These are phyloP conservation scores for Gaeumannomyces sp. DNA, from an alignment of 2,329 filamentous ascomycete species.

Conservation along the genomic window DNA sequence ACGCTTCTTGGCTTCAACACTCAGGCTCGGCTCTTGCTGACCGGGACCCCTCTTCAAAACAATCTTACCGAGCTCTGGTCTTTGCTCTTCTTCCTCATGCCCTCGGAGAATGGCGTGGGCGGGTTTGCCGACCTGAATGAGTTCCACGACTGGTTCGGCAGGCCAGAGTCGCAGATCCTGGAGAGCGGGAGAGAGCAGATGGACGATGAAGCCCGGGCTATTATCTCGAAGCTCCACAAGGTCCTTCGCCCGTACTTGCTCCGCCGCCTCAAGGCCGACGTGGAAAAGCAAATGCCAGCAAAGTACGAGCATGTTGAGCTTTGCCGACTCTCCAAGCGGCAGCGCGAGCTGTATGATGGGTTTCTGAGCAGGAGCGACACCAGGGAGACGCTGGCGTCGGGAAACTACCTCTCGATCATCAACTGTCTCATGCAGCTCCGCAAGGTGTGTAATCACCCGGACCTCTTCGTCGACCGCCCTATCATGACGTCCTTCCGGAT, in stretches of 20 bases:
- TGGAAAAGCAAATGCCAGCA: conserved; percentile 97
- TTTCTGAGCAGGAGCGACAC: conserved; percentile 90
- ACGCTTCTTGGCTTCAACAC: conserved; percentile 92
- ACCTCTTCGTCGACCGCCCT: conserved; percentile 89
- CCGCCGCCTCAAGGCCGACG: conserved; percentile 86
- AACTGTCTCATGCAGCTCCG: conserved; percentile 96
- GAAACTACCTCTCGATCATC: conserved; percentile 96
- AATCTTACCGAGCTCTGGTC: conserved; percentile 97
- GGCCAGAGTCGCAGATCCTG: conserved; percentile 91
- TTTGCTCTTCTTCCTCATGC: conserved; percentile 91
- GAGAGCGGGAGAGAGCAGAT: conserved; percentile 91
- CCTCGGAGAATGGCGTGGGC: conserved; percentile 77
- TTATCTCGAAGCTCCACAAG: conserved; percentile 90
- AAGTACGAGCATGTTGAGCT: conserved; percentile 98
- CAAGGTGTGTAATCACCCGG: conserved; percentile 97
- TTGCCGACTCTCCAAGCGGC: conserved; percentile 89
- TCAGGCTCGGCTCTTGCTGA: conserved; percentile 76
- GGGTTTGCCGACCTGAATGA: conserved; percentile 93
- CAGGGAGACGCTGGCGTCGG: conserved; percentile 78
- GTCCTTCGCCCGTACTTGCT: conserved; percentile 88
- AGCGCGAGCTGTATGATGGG: conserved; percentile 92
- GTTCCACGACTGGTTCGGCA: conserved; percentile 93
- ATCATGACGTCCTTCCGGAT: conserved; percentile 98
- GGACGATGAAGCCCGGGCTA: conserved; percentile 86
- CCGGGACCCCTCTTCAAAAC: conserved; percentile 93